A percentile compares a stretch with the other conserved stretches of the same genome.
Conservation (phyloP, 2,329 filamentous ascomycete genomes). For the Ophiostoma sp. region DNA sequence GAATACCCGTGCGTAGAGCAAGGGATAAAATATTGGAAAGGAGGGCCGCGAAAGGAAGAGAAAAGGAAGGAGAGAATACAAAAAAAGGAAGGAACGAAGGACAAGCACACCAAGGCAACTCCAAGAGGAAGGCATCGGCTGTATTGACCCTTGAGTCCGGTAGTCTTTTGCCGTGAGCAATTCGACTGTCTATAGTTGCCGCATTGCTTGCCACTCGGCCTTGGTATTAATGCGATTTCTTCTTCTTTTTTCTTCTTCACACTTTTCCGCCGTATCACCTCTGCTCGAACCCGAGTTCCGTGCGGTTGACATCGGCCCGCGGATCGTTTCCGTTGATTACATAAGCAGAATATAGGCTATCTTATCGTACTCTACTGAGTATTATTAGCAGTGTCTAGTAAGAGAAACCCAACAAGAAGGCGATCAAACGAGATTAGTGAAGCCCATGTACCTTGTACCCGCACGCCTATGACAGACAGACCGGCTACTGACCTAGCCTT, state of each 20-base stretch:
- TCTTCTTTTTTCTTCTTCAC: not conserved
- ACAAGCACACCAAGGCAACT: not conserved
- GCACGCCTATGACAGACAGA: conserved; percentile 1
- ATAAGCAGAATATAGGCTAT: not conserved
- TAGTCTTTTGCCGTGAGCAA: not conserved
- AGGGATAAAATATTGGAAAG: not conserved
- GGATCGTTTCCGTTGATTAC: not conserved
- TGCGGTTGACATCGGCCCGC: conserved; percentile 4
- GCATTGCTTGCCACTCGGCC: not conserved
- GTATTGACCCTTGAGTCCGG: not conserved
- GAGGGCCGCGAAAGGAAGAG: not conserved
- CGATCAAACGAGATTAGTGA: not conserved
- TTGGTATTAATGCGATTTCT: not conserved
- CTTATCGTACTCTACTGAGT: not conserved
- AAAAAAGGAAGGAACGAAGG: not conserved
- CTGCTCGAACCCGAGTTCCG: not conserved
- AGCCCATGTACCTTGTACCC: not conserved
- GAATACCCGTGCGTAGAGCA: not conserved
- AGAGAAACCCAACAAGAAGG: not conserved
- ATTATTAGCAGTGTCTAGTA: too few species aligned
- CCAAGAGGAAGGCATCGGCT: not conserved
- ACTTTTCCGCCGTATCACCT: not conserved
- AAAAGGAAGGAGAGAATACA: not conserved
- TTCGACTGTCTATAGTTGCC: not conserved
- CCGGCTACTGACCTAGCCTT: not conserved